These are phyloP conservation scores for Ciborinia camelliae DNA, from an alignment of 2,329 filamentous ascomycete genomes.

Conservation along the genomic window DNA sequence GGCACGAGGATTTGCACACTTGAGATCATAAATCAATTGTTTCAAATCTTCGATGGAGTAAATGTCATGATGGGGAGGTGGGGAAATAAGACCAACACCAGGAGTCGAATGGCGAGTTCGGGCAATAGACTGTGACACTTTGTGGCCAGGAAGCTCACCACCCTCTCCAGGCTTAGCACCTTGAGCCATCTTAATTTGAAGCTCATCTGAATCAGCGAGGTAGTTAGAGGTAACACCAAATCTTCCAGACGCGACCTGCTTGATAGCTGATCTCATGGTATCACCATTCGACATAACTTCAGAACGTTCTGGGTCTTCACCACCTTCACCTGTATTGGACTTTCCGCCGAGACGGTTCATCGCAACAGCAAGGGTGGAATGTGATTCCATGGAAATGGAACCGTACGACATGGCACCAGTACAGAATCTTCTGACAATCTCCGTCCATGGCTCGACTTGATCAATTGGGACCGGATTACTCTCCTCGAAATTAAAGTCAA, in stretches of 20 bases:
- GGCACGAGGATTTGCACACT: constrained; percentile 90
- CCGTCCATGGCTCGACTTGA: constrained; percentile 96
- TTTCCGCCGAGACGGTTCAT: constrained; percentile 97
- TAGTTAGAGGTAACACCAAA: constrained; percentile 97
- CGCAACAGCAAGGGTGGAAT: constrained; percentile 90
- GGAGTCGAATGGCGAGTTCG: constrained; percentile 94
- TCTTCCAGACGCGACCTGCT: constrained; percentile 92
- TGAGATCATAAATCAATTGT: constrained; percentile 95
- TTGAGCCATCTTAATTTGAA: constrained; percentile 99
- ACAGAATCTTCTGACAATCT: constrained; percentile 93
- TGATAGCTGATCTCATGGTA: constrained; percentile 95
- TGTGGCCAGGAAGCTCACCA: constrained; percentile 94
- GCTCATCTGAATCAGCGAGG: constrained; percentile 88
- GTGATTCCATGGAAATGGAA: constrained; percentile 97
- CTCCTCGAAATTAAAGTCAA: constrained; percentile 95
- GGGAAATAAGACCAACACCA: constrained; percentile 92
- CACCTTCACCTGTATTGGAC: constrained; percentile 96
- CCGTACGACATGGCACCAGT: constrained; percentile 98
- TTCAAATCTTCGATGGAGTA: constrained; percentile 98
- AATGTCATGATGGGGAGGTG: constrained; percentile 95
- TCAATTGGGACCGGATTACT: constrained; percentile 83
- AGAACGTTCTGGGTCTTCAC: constrained; percentile 90
- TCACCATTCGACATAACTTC: constrained; percentile 85
- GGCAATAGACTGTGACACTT: constrained; percentile 91
- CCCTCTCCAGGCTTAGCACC: constrained; percentile 97